Evolutionary conservation across 2,329 filamentous ascomycete species (phyloP).

Genomic region (Aspergillus sp.): DNA sequence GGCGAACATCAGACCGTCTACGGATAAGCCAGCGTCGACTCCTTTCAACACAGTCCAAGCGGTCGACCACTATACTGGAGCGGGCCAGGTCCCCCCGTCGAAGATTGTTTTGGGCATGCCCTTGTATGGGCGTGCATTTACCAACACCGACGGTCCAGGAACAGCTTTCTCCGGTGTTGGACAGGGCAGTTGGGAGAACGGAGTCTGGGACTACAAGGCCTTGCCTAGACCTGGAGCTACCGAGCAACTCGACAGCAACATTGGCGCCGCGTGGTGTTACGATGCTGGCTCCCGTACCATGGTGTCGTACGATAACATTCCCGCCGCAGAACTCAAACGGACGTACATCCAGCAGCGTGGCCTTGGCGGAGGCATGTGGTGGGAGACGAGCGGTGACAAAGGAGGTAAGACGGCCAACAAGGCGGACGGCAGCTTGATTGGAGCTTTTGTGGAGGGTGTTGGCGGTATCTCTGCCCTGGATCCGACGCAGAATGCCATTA

Average conservation of each 20-base stretch:
- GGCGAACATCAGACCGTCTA: constrained; percentile 69
- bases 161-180: constrained; percentile 70
- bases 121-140: constrained; percentile 86
- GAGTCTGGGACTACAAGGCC: constrained; percentile 84
- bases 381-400: constrained; percentile 82
- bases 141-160: constrained; percentile 74
- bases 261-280: constrained; percentile 76
- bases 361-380: constrained; percentile 94
- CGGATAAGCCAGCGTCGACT: constrained; percentile 61
- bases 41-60: constrained; percentile 75
- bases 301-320: constrained; percentile 66
- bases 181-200: constrained; percentile 72
- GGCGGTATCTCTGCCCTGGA: constrained; percentile 33
- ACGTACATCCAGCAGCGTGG: constrained; percentile 63
- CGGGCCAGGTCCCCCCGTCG: constrained; percentile 56
- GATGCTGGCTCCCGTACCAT: constrained; percentile 61
- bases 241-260: constrained; percentile 62
- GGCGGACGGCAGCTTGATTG: constrained; percentile 62
- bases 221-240: constrained; percentile 67
- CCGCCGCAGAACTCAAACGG: constrained; percentile 67
- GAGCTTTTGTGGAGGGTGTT: constrained; percentile 44
- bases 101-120: constrained; percentile 95
- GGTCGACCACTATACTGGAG: constrained; percentile 65
- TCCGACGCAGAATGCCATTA: constrained; percentile 32
- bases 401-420: constrained; percentile 44